Evolutionary conservation across 495 filamentous ascomycete genomes (phyloP), one percentile per base, ranked within the genome.

Genomic region (Pyronema omphalodes): DNA sequence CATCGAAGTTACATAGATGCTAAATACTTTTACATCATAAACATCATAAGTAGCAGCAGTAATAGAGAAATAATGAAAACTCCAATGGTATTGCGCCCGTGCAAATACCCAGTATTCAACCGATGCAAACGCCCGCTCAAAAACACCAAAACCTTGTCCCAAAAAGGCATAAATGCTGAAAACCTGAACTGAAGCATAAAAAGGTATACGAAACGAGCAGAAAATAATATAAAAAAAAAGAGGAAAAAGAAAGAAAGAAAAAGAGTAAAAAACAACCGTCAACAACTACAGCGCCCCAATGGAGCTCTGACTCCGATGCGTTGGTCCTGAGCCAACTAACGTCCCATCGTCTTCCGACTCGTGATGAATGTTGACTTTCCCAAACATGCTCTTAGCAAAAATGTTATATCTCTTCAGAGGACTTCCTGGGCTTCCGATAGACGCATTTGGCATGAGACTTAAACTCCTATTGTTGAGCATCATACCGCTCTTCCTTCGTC

Each of bases 201-300:
- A 29, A 29, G 23, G 23, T 29, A 29, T 29, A 5, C 23, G 23
- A 29, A 5, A 29, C 23, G 23, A 29, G 18, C 17, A 59, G 41
- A 59, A 54, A 59, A 18, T 37, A 34, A 41, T 36, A 29, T n/a
- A n/a, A n/a, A 8, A 40, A 53, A 33, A n/a, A 17, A 2, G 15
- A 41, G 50, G 37, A 57, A 35, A 37, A 58, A 58, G 46, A 44
- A 33, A 55, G 40, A 33, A n/a, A n/a, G 37, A 48, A 47, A 36
- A 54, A 7, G 47, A 37, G 3, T 12, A 3, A 49, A 19, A 50
- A 57, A 18, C 53, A 50, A 54, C 17, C 37, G 55, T 46, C 37
- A 50, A 19, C 9, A 35, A 12, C 29, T 50, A 50, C 47, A 50
- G 18, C 9, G 23, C 47, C 11, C 47, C 29, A 17, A 34, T 19